A percentile compares a stretch with the other conserved stretches of the same genome.
phyloP scores from a whole-genome alignment of 768 basidiomycete species.

The Leccinellum albellum region DNA sequence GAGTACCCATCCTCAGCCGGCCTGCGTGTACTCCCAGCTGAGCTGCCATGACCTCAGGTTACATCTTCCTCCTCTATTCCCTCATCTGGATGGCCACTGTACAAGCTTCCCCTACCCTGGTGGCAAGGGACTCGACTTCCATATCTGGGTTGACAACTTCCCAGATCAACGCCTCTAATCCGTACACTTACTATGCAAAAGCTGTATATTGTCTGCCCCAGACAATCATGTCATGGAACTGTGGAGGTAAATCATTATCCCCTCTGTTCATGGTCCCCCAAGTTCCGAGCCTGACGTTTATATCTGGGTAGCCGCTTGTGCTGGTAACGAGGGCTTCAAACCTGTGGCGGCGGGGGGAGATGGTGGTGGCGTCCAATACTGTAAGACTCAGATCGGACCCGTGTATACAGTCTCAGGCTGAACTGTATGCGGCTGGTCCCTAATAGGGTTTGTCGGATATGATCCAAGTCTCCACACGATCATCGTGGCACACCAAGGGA shows the following conservation, averaged over 20 bases:
- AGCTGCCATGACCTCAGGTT: slow-evolving; percentile 6
- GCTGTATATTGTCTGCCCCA: slow-evolving; percentile 45
- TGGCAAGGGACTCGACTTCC: slow-evolving; percentile 19
- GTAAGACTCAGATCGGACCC: slow-evolving; percentile 22
- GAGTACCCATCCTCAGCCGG: not conserved
- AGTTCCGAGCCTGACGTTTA: not conserved
- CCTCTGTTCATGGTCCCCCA: not conserved
- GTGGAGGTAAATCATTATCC: slow-evolving; percentile 40
- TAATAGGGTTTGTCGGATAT: slow-evolving; percentile 36
- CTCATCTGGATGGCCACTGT: slow-evolving; percentile 8
- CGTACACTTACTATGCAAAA: slow-evolving; percentile 48
- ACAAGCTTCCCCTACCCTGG: slow-evolving; percentile 19
- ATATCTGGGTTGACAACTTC: slow-evolving; percentile 36
- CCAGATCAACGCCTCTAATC: slow-evolving; percentile 40
- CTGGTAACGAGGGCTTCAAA: slow-evolving; percentile 39
- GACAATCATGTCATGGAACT: slow-evolving; percentile 43
- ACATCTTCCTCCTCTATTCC: not conserved
- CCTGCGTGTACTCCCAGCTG: not conserved
- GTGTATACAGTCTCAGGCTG: too few species aligned
- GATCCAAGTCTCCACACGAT: slow-evolving; percentile 33
- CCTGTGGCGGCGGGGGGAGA: slow-evolving; percentile 46
- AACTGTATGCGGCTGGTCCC: not conserved
- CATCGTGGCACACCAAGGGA: slow-evolving; percentile 36
- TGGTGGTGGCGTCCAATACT: slow-evolving; percentile 37
- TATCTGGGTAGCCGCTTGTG: slow-evolving; percentile 34